Evolutionary conservation across 2,329 filamentous ascomycete genomes (phyloP), one percentile per base, ranked within the genome.

Genomic region (Trichoderma sp.): DNA sequence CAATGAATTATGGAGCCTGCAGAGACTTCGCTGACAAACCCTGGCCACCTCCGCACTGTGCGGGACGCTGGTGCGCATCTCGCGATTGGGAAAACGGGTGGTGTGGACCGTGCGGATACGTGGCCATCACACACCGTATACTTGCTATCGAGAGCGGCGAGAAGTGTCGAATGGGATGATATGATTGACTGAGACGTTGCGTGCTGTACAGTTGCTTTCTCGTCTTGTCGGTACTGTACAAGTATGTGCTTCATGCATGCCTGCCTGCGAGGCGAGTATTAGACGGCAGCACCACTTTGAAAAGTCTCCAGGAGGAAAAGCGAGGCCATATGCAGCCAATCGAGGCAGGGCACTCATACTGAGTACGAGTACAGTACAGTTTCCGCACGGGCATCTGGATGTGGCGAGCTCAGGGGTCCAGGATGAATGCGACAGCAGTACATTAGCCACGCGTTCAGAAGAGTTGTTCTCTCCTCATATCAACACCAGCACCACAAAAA

Each of bases 11-110:
- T 70, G 65, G 66, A 32, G 66, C 68, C 36, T 68, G 51, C 56
- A 72, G 65, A 70, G 71, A 63, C 71, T 60, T 71, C 62, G 71
- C 68, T 73, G 71, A 73, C 71, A 73, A 73, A 73, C 68, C 34
- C 53, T 36, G 58, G 32, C 39, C 24, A 12, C 9, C 8, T 15
- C 15, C 51, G 61, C 71, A 72, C 71, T 72, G 71, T 72, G 67
- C 47, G 71, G 71, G 60, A 56, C 71, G 61, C 56, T 43, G 56
- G 53, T 43, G 39, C 24, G 43, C 24, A 36, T 53, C 56, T 61
- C 53, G 56, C 63, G 56, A 71, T 71, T 67, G 70, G 63, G 56
- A 53, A 21, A 24, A 32, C 43, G 61, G 69, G 47, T 56, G 43
- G 61, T 51, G 61, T 71, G 24, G 15, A 34, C 69, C 18, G 51